Conservation (phyloP, 2,329 filamentous ascomycete species). For the Orbilia javanica region DNA sequence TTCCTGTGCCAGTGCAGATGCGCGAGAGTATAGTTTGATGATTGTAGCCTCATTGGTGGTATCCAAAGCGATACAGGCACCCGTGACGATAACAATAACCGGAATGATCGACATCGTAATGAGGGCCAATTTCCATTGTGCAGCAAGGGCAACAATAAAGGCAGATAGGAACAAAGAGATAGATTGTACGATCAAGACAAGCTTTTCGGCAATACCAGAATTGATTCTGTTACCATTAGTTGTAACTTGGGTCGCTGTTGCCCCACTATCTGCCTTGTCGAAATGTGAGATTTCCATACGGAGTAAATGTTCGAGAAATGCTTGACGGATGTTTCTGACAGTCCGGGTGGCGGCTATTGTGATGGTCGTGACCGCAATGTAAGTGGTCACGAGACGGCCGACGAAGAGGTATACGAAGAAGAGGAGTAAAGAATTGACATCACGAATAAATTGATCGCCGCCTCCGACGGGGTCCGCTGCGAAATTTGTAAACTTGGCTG, state of each 20-base stretch:
- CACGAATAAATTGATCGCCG: conserved; percentile 25
- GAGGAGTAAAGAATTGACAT: conserved; percentile 64
- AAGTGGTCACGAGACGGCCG: conserved; percentile 74
- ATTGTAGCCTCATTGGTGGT: conserved; percentile 69
- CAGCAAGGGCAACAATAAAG: conserved; percentile 71
- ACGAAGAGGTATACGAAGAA: conserved; percentile 80
- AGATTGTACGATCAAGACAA: conserved; percentile 73
- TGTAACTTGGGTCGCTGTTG: conserved; percentile 68
- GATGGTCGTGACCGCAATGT: conserved; percentile 71
- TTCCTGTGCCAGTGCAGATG: conserved; percentile 74
- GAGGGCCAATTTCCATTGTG: conserved; percentile 73
- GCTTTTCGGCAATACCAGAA: conserved; percentile 68
- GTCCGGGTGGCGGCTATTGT: conserved; percentile 70
- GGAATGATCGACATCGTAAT: conserved; percentile 72
- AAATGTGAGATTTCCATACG: conserved; percentile 76
- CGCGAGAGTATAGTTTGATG: conserved; percentile 70
- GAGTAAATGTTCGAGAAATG: conserved; percentile 76
- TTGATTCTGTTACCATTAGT: conserved; percentile 75
- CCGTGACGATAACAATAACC: conserved; percentile 70
- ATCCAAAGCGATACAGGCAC: conserved; percentile 70
- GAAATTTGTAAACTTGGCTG: conserved; percentile 61
- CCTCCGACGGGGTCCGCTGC: conserved; percentile 20
- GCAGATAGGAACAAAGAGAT: conserved; percentile 70
- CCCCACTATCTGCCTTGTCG: conserved; percentile 68
- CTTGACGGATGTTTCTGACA: conserved; percentile 69